Base-by-base conservation (phyloP, 2,329 filamentous ascomycete genomes). In the Nannizziopsis barbatae region DNA sequence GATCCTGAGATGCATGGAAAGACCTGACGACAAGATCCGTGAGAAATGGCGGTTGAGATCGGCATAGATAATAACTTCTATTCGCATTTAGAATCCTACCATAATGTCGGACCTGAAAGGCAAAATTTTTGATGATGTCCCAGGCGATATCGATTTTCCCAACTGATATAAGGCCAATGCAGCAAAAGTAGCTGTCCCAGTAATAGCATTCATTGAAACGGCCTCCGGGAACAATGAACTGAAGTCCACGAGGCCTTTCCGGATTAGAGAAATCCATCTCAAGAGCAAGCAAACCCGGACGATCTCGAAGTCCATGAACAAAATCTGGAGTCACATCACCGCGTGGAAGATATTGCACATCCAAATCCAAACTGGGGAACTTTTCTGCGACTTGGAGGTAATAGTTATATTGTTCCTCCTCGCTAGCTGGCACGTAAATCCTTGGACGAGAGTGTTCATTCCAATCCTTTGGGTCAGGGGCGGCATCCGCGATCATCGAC, bases 131-230 rank as follows among this genome's bases (percentile, higher is more conserved):
- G 43, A 93, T 85, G 83, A 93, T 93, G 40, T 81, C 75, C 69
- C 90, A 89, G 56, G 85, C 84, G 41, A 92, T 69, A 57, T 90
- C 77, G 15, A 83, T 77, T 52, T 83, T 80, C 60, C 86, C 83
- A 60, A 86, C 83, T 56, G 85, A 76, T 50, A 93, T 72, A 48
- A 94, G 75, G 20, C 86, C 86, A 1, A 93, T 72, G 10, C 86
- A 86, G 63, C 87, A 84, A 85, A 94, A 92, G 71, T 92, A 93
- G 63, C 84, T 90, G 66, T 94, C 86, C 86, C 86, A 93, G 45
- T 86, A 86, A 61, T 94, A 93, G 15, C 93, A 70, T 65, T 94
- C 87, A 65, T 93, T 94, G 79, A 94, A 94, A 15, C 87, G 78
- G 22, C 86, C 87, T 50, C 86, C 87, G 0, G 87, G 87, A 2